Evolutionary conservation across 768 basidiomycete genomes (phyloP).

Genomic region (Rhizopogon roseolus): DNA sequence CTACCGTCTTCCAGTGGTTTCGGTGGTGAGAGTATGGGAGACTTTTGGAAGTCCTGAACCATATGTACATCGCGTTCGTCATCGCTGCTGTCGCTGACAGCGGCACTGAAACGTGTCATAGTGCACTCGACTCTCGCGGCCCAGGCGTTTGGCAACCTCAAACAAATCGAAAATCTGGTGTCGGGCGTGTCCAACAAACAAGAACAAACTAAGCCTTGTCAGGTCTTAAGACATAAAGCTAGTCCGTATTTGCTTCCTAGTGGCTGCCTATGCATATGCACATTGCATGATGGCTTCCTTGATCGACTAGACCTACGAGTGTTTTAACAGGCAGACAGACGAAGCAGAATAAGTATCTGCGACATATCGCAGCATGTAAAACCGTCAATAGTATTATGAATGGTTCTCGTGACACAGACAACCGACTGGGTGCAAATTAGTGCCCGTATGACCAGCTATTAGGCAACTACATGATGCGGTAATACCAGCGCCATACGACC

Average conservation of each 20-base stretch:
- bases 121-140: slow-evolving; percentile 6
- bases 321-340: too few relatives aligned
- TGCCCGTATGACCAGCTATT: background rate
- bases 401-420: too few relatives aligned
- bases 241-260: too few relatives aligned
- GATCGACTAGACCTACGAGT: too few relatives aligned
- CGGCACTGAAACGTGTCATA: slow-evolving; percentile 71
- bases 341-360: too few relatives aligned
- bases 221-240: too few relatives aligned
- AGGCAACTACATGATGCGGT: background rate
- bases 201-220: slow-evolving; percentile 12
- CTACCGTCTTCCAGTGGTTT: slow-evolving; percentile 28
- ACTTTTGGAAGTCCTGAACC: slow-evolving; percentile 20
- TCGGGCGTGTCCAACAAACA: slow-evolving; percentile 20
- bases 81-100: slow-evolving; percentile 52
- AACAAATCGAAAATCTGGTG: slow-evolving; percentile 15
- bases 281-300: too few relatives aligned
- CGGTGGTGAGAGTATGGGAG: slow-evolving; percentile 8
- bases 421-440: too few relatives aligned
- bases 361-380: too few relatives aligned
- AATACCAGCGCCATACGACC: background rate
- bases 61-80: slow-evolving; percentile 39
- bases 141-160: slow-evolving; percentile 3
- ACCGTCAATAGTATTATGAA: too few relatives aligned
- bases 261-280: too few relatives aligned